Conservation (phyloP, 1,284 basidiomycete genomes). For the Jaminaea rosea region DNA sequence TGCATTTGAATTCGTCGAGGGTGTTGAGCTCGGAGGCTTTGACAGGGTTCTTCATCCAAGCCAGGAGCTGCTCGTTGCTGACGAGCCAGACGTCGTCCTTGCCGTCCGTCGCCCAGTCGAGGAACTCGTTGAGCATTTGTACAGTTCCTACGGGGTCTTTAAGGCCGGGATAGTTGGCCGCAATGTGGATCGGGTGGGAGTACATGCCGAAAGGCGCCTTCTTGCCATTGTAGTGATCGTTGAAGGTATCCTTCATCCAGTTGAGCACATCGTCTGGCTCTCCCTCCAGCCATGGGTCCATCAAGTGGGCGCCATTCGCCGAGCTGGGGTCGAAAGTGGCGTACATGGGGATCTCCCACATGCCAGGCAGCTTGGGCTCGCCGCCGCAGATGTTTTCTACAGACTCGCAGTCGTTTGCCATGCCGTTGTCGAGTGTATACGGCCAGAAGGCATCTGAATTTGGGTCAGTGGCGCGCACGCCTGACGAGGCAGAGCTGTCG, state of each 20-base stretch:
- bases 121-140: conserved; percentile 62
- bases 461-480: conserved; percentile 61
- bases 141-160: conserved; percentile 12
- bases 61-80: conserved; percentile 63
- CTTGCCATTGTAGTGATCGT: conserved; percentile 56
- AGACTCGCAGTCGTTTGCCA: conserved; percentile 67
- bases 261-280: conserved; percentile 52
- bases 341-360: conserved; percentile 41
- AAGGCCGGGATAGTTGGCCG: conserved; percentile 50
- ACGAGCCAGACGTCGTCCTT: conserved; percentile 63
- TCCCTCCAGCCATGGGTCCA: conserved; percentile 70
- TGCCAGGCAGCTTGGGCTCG: conserved; percentile 63
- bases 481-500: conserved; percentile 61
- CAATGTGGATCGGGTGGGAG: conserved; percentile 70
- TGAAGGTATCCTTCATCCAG: conserved; percentile 69
- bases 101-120: conserved; percentile 60
- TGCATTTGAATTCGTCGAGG: conserved; percentile 37
- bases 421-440: conserved; percentile 55
- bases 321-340: conserved; percentile 25
- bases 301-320: conserved; percentile 52
- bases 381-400: conserved; percentile 60
- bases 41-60: conserved; percentile 65
- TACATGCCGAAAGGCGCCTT: conserved; percentile 72
- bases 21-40: conserved; percentile 39
- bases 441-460: conserved; percentile 59